Percentiles rank a stretch among this genome's conserved stretches.
Evolutionary conservation across 2,329 filamentous ascomycete species (phyloP).

Genomic region (Hymenoscyphus fraxineus): DNA sequence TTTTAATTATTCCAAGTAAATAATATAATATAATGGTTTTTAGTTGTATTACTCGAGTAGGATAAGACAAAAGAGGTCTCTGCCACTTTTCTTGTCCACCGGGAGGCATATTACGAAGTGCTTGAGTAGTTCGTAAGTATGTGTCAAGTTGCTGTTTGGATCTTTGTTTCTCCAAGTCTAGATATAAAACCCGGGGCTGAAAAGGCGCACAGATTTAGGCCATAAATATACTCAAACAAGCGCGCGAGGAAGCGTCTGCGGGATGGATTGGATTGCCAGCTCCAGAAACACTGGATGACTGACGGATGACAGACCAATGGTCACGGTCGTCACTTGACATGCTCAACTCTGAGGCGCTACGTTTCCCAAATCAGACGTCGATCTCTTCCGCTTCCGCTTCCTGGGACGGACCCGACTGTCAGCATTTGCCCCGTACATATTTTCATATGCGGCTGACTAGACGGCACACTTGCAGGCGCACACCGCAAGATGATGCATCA

Average conservation of each 20-base stretch:
- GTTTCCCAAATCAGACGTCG: neutral
- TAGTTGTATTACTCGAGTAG: too few relatives aligned
- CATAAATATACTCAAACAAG: constrained; percentile 2
- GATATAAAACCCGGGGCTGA: neutral
- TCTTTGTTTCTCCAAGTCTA: neutral
- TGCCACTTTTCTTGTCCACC: too few relatives aligned
- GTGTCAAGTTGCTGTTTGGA: neutral
- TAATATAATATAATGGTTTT: too few relatives aligned
- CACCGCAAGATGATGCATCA: neutral
- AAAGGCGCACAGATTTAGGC: neutral
- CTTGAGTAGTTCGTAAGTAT: neutral
- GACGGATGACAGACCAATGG: neutral
- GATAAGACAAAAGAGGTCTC: too few relatives aligned
- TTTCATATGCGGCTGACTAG: neutral
- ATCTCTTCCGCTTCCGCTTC: constrained; percentile 3
- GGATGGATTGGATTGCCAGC: neutral
- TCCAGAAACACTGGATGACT: neutral
- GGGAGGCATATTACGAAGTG: too few relatives aligned
- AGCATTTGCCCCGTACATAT: neutral
- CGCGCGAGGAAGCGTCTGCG: constrained; percentile 1
- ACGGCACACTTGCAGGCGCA: neutral
- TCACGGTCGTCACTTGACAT: neutral
- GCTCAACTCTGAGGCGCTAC: neutral
- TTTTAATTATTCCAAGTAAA: too few relatives aligned
- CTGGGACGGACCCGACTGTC: neutral